Evolutionary conservation across 331 rosid genomes (phyloP).

Genomic region (Pyracantha coccinea): DNA sequence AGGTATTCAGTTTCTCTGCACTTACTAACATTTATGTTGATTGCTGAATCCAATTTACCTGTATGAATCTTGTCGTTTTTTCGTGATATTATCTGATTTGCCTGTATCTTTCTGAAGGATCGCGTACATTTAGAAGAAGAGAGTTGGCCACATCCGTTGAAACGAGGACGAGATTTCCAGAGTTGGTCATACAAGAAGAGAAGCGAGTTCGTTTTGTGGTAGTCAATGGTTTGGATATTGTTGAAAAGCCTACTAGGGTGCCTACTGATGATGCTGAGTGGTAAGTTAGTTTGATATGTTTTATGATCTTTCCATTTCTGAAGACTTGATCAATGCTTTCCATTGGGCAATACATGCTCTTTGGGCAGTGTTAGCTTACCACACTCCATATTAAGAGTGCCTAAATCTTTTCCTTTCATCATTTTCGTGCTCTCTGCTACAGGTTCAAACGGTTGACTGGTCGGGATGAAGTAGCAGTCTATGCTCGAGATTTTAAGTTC

Average conservation of each 20-base stretch:
- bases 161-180: slow-evolving; percentile 89
- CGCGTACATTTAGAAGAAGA: slow-evolving; percentile 72
- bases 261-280: slow-evolving; percentile 78
- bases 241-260: slow-evolving; percentile 72
- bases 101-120: slow-evolving; percentile 37
- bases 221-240: slow-evolving; percentile 80
- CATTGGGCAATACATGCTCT: neutral
- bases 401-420: neutral
- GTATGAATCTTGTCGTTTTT: neutral
- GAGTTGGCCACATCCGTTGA: slow-evolving; percentile 93
- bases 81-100: slow-evolving; percentile 5
- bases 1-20: slow-evolving; percentile 31
- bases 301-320: neutral
- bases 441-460: slow-evolving; percentile 96
- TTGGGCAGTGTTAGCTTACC: neutral
- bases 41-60: neutral
- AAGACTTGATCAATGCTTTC: neutral
- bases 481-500: slow-evolving; percentile 66
- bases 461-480: slow-evolving; percentile 74
- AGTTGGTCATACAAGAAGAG: slow-evolving; percentile 90
- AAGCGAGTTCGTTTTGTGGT: slow-evolving; percentile 96
- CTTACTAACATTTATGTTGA: neutral
- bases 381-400: neutral
- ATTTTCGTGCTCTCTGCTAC: slow-evolving; percentile 1
- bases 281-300: slow-evolving; percentile 29